A percentile compares a stretch with the other conserved stretches of the same genome.
Conservation (phyloP, 148 eudicot genomes). For the Selenicereus undatus region DNA sequence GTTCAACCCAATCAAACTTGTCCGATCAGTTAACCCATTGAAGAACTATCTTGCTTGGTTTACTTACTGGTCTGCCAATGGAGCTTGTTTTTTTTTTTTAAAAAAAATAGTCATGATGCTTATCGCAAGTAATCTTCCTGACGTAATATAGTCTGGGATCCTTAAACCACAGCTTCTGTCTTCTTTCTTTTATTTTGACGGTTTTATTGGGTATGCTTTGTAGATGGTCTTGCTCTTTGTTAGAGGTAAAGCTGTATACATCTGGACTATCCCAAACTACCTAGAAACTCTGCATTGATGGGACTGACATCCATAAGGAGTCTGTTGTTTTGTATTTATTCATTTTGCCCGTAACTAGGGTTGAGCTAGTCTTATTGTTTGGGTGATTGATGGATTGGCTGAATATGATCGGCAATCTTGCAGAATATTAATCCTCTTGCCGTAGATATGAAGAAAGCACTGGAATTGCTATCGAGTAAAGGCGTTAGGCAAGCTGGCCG, state of each 20-base stretch:
- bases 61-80: not conserved
- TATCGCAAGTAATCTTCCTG: not conserved
- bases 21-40: not conserved
- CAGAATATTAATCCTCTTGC: slow-evolving; percentile 54
- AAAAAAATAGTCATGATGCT: not conserved
- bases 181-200: not conserved
- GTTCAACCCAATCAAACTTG: not conserved
- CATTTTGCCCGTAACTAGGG: not conserved
- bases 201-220: not conserved
- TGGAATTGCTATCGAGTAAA: slow-evolving; percentile 48
- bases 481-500: slow-evolving; percentile 58
- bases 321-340: not conserved
- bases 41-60: not conserved
- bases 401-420: not conserved
- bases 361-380: not conserved
- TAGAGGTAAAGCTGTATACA: not conserved
- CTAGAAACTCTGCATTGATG: not conserved
- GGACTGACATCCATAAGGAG: not conserved
- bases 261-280: not conserved
- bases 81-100: not conserved
- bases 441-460: slow-evolving; percentile 62
- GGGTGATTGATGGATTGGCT: not conserved
- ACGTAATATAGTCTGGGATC: not conserved
- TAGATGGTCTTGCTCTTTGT: not conserved
- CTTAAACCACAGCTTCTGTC: not conserved